Percentiles rank a stretch among this genome's conserved stretches.
These are phyloP conservation scores for Tephrocybe sp. DNA, from an alignment of 768 basidiomycete genomes.

Conservation along the genomic window DNA sequence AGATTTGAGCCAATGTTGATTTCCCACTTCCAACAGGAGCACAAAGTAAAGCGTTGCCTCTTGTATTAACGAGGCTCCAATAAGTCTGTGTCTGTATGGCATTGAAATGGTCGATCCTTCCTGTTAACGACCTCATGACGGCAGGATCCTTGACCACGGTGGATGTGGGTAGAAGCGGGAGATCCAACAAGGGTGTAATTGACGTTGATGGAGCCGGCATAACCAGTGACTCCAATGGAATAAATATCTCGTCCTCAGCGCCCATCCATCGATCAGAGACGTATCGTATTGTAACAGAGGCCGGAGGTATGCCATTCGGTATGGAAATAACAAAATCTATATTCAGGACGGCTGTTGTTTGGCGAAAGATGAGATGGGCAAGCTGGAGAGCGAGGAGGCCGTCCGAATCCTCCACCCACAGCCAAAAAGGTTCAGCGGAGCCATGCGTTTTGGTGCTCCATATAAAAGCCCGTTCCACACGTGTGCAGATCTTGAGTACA, in stretches of 20 bases:
- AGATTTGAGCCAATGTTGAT: constrained; percentile 65
- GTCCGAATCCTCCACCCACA: constrained; percentile 91
- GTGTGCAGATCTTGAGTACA: constrained; percentile 74
- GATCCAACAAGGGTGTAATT: constrained; percentile 63
- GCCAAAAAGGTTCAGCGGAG: constrained; percentile 82
- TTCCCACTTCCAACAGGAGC: constrained; percentile 85
- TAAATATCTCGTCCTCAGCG: constrained; percentile 70
- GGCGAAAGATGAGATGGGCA: constrained; percentile 69
- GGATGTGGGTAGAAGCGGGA: constrained; percentile 71
- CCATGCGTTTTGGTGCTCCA: constrained; percentile 83
- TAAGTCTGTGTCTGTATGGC: constrained; percentile 87
- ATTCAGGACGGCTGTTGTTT: constrained; percentile 56
- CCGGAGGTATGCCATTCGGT: constrained; percentile 52
- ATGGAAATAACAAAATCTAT: constrained; percentile 84
- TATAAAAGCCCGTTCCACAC: constrained; percentile 64
- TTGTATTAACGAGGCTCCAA: constrained; percentile 76
- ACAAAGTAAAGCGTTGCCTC: constrained; percentile 67
- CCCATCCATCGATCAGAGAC: constrained; percentile 94
- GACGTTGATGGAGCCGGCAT: constrained; percentile 69
- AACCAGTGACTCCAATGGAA: constrained; percentile 65
- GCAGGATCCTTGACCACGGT: constrained; percentile 42
- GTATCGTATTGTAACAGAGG: constrained; percentile 71
- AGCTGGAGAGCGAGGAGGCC: constrained; percentile 83
- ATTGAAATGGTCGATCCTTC: constrained; percentile 62
- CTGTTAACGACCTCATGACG: constrained; percentile 46